Base-by-base conservation (phyloP, 352 stramenopile species). In the Phytophthora pini region DNA sequence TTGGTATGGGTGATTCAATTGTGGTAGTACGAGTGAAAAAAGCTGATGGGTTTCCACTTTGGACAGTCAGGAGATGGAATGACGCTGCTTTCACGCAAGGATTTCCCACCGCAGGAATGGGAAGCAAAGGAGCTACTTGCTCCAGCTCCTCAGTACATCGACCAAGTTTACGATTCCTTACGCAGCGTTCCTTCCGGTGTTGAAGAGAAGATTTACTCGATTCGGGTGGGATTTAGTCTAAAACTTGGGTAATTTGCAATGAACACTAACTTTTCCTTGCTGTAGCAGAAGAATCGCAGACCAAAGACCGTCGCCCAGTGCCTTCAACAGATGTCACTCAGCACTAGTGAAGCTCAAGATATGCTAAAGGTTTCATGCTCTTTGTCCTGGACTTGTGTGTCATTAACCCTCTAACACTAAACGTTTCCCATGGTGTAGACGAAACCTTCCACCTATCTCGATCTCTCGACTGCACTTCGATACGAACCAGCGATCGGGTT, bases 401-500 rank as follows among this genome's bases (percentile, higher is more conserved):
- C 27, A 17, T 43, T 43, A 11, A 20, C 17, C 17, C 17, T 1
- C 13, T 20, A 17, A 20, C 2, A 43, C 41, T 9, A 10, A 48
- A 1, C 24, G 20, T 10, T 55, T 12, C 10, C 45, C 38, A 27
- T 15, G 38, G n/a, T 29, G 0, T 62, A 89, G 65, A 13, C 47
- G 1, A 92, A 90, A 47, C 86, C 86, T 24, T 38, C 39, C 17
- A 46, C 49, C 8, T 87, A 79, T 27, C 54, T 92, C 13, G 67
- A 88, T n/a, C 61, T 89, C 17, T 55, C 58, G 9, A 62, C n/a
- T 27, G 72, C 68, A 4, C 89, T 89, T 38, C 56, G 40, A 24
- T 94, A 90, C 43, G 65, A 80, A 5, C 66, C 83, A 26, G 48
- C 70, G 13, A 81, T 94, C 20, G 86, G 86, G 3, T 92, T 94